Base-by-base conservation (phyloP, 2,329 filamentous ascomycete species). In the Malbranchea zuffiana region DNA sequence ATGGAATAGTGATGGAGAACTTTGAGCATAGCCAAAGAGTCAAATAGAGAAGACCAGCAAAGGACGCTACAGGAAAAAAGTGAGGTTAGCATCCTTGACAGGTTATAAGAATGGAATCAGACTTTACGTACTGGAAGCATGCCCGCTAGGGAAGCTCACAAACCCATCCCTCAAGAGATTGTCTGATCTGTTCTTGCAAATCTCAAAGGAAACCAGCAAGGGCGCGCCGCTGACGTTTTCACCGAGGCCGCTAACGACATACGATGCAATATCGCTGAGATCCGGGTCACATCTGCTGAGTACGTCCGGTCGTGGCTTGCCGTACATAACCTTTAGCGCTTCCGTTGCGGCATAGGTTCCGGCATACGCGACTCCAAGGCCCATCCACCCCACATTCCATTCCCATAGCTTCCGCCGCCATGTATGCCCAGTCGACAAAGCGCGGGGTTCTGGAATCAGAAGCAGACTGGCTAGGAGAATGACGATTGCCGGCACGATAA, bases 361-460 rank as follows among this genome's bases (percentile, higher is more conserved):
- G 2, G 78, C 75, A 6, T 85, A 65, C 2, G 82, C 75, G 12
- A 94, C 66, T 1, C 69, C 82, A 2, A 94, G 69, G 0, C 87
- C 87, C 50, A 94, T 75, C 75, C 80, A 84, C 41, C 83, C 86
- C 2, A 76, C 77, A 54, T 95, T 85, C 56, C 83, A 77, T 58
- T 95, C 87, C 86, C 88, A 95, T 1, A 94, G 57, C 62, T 90
- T 94, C 46, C 83, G 73, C 54, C 74, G 75, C 78, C 83, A 86
- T 0, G 79, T 78, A 13, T 71, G 68, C 5, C 34, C 23, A 3
- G 36, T 12, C 18, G 23, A 23, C 21, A 39, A 33, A n/a, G 30
- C 30, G 27, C 66, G 67, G 4, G 74, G 70, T 3, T 82, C 83
- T 1, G 85, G 85, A 1, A 90, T 75, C 47, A 88, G 60, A 6